Evolutionary conservation across 2,329 filamentous ascomycete species (phyloP).

Genomic region (Helicocarpus griseus): DNA sequence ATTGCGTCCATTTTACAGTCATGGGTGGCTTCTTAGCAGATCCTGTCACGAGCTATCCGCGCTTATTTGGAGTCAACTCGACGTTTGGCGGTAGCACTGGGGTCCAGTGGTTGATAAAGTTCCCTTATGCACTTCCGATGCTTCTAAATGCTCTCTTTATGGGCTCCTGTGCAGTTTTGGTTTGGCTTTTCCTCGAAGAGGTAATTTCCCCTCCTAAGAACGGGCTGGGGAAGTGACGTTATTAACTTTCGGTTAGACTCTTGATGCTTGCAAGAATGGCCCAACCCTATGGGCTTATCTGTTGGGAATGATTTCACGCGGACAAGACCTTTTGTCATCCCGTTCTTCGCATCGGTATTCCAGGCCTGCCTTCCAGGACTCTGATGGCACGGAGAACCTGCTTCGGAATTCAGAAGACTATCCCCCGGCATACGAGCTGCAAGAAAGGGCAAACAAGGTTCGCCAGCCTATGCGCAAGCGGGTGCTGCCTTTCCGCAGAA

Average conservation of each 20-base stretch:
- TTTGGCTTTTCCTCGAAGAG: conserved; percentile 59
- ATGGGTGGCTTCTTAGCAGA: conserved; percentile 60
- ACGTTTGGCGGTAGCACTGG: conserved; percentile 46
- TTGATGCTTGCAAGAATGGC: conserved; percentile 36
- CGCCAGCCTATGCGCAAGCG: conserved; percentile 31
- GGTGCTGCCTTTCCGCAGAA: conserved; percentile 38
- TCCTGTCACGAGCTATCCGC: conserved; percentile 53
- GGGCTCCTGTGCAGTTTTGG: conserved; percentile 42
- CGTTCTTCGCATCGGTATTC: conserved; percentile 25
- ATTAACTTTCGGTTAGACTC: conserved; percentile 30
- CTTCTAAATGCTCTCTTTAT: conserved; percentile 55
- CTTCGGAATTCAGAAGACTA: conserved; percentile 24
- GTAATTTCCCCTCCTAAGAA: conserved; percentile 11
- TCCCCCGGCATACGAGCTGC: conserved; percentile 27
- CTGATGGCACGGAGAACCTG: conserved; percentile 25
- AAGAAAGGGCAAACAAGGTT: conserved; percentile 25
- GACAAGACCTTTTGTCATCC: conserved; percentile 18
- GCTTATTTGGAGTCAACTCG: conserved; percentile 51
- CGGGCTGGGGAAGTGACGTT: neutral
- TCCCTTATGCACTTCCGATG: conserved; percentile 61
- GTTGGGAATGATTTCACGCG: conserved; percentile 21
- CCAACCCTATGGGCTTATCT: conserved; percentile 35
- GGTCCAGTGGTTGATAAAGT: conserved; percentile 52
- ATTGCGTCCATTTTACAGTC: conserved; percentile 23
- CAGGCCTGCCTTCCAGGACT: conserved; percentile 25